phyloP scores from a whole-genome alignment of 1,284 basidiomycete genomes.

The Cryptococcus sp. region DNA sequence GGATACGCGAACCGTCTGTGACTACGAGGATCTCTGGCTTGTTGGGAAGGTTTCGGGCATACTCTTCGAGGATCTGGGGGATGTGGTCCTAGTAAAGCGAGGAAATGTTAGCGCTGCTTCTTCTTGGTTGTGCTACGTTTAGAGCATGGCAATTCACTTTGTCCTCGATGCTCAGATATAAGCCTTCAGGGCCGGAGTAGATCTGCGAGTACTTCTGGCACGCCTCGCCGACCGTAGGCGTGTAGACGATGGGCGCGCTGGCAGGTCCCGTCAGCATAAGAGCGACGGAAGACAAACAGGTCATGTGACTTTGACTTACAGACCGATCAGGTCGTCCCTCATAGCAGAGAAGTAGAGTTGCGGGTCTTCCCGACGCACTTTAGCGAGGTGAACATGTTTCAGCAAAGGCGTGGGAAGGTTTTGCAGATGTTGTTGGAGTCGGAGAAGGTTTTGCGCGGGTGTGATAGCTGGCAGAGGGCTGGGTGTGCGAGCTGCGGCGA shows the following conservation, averaged over 20 bases:
- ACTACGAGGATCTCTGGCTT: slow-evolving; percentile 82
- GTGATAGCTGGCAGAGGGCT: slow-evolving; percentile 23
- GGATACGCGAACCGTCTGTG: slow-evolving; percentile 89
- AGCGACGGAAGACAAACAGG: neutral
- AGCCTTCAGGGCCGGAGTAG: slow-evolving; percentile 72
- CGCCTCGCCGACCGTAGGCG: slow-evolving; percentile 87
- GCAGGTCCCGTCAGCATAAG: too few species aligned
- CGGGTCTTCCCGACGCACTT: slow-evolving; percentile 42
- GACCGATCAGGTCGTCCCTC: slow-evolving; percentile 41
- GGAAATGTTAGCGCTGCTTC: neutral
- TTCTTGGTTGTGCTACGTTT: too few species aligned
- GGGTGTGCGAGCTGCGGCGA: slow-evolving; percentile 3
- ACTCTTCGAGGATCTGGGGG: slow-evolving; percentile 45
- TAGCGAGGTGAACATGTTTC: slow-evolving; percentile 48
- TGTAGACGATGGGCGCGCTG: slow-evolving; percentile 78
- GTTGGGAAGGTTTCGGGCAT: slow-evolving; percentile 60
- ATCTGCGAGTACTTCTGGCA: slow-evolving; percentile 82
- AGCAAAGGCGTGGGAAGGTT: slow-evolving; percentile 43
- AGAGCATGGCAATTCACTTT: slow-evolving; percentile 57
- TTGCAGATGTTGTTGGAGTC: slow-evolving; percentile 44
- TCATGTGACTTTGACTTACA: slow-evolving; percentile 31
- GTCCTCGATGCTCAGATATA: slow-evolving; percentile 80
- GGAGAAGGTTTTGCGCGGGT: slow-evolving; percentile 42
- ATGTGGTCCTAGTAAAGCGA: slow-evolving; percentile 39
- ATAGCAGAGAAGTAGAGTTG: slow-evolving; percentile 47